A percentile compares a stretch with the other conserved stretches of the same genome.
Evolutionary conservation across 331 rosid species (phyloP).

Genomic region (Acacia pycnantha): DNA sequence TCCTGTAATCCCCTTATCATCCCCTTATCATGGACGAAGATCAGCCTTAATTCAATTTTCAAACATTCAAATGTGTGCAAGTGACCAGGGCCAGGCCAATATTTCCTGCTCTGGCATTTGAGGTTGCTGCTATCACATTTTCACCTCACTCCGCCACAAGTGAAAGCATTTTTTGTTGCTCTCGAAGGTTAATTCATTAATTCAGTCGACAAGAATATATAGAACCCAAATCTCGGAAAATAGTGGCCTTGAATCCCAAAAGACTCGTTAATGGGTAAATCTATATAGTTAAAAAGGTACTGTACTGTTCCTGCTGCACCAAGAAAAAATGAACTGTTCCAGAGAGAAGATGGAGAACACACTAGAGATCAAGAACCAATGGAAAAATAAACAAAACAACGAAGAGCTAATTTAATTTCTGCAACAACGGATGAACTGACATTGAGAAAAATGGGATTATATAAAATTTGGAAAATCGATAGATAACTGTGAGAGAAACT

Average conservation of each 20-base stretch:
- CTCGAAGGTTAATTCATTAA: not conserved
- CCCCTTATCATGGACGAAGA: too few species aligned
- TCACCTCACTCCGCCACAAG: not conserved
- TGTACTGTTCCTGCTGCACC: too few species aligned
- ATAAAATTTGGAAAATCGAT: slow-evolving; percentile 20
- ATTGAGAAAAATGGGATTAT: slow-evolving; percentile 35
- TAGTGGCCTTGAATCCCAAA: not conserved
- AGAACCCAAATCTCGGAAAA: not conserved
- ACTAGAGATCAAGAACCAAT: not conserved
- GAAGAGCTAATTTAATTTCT: not conserved
- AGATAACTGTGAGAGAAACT: not conserved
- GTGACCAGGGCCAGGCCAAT: too few species aligned
- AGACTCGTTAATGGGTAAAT: not conserved
- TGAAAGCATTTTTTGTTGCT: not conserved
- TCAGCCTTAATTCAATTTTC: too few species aligned
- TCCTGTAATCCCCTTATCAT: too few species aligned
- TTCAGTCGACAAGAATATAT: not conserved
- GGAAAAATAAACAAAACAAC: not conserved
- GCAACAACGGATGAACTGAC: slow-evolving; percentile 6
- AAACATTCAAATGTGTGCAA: too few species aligned
- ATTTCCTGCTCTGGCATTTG: not conserved
- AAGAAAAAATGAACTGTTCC: not conserved
- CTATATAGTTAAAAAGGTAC: not conserved
- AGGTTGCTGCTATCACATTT: not conserved
- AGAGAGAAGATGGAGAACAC: not conserved